Percentiles rank a stretch among this genome's conserved stretches.
Evolutionary conservation across 2,329 filamentous ascomycete genomes (phyloP).

Genomic region (Venturia nashicola): DNA sequence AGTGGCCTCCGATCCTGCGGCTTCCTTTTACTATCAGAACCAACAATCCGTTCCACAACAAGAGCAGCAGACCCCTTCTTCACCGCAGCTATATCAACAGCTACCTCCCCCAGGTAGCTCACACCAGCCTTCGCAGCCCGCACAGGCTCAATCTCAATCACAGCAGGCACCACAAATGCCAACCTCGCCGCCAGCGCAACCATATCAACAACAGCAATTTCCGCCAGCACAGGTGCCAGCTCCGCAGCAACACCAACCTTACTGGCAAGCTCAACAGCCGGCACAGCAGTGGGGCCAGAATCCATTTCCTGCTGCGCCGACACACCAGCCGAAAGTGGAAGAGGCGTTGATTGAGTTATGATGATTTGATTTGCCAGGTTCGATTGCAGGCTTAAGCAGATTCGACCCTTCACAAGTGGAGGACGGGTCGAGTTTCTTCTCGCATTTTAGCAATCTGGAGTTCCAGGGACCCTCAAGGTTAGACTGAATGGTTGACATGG

Average conservation of each 20-base stretch:
- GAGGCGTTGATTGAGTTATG: constrained; percentile 72
- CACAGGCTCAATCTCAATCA: constrained; percentile 10
- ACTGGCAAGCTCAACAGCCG: constrained; percentile 14
- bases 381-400: not conserved
- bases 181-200: constrained; percentile 12
- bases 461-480: not conserved
- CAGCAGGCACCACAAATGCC: constrained; percentile 14
- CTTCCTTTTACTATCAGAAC: constrained; percentile 12
- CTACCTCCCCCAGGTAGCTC: not conserved
- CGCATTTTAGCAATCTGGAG: not conserved
- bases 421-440: not conserved
- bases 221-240: constrained; percentile 22
- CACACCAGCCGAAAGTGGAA: constrained; percentile 40
- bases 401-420: not conserved
- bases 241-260: constrained; percentile 14
- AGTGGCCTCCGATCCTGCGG: not conserved
- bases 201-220: constrained; percentile 15
- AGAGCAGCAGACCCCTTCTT: constrained; percentile 15
- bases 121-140: constrained; percentile 4
- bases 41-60: constrained; percentile 13
- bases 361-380: constrained; percentile 7
- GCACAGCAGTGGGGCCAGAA: constrained; percentile 14
- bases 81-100: constrained; percentile 1
- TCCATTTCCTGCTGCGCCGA: constrained; percentile 18
- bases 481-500: not conserved